These are phyloP conservation scores for Macrocystidia cucumis DNA, from an alignment of 1,284 basidiomycete species.

Conservation along the genomic window DNA sequence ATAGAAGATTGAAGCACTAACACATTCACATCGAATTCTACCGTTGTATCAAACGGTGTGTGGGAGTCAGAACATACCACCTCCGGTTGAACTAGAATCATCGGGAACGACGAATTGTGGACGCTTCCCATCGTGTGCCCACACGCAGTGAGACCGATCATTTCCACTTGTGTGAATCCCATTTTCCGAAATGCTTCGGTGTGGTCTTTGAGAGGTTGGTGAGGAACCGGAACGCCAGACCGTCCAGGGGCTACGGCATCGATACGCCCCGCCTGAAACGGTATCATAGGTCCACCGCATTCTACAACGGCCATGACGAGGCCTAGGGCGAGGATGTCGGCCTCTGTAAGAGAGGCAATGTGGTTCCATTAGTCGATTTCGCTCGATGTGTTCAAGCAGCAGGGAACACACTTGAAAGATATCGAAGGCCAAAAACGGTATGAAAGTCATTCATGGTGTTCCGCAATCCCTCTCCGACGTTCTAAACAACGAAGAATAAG, in stretches of 20 bases:
- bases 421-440: too few species aligned
- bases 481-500: too few species aligned
- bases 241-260: conserved; percentile 23
- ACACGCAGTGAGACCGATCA: conserved; percentile 35
- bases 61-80: conserved; percentile 16
- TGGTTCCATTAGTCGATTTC: too few species aligned
- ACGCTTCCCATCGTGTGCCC: conserved; percentile 34
- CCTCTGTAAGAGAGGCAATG: conserved; percentile 18
- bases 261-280: conserved; percentile 27
- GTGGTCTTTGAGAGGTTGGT: conserved; percentile 22
- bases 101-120: conserved; percentile 27
- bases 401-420: too few species aligned
- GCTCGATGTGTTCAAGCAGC: too few species aligned
- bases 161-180: conserved; percentile 29
- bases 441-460: too few species aligned
- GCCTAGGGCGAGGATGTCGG: conserved; percentile 30
- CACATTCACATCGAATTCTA: conserved; percentile 26
- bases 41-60: conserved; percentile 22
- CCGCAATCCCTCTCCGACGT: too few species aligned
- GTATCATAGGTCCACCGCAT: conserved; percentile 31
- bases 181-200: conserved; percentile 25
- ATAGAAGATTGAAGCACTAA: conserved; percentile 11
- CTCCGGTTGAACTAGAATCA: conserved; percentile 18
- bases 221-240: conserved; percentile 25
- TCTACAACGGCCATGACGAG: conserved; percentile 22